These are phyloP conservation scores for Naegleria lovaniensis DNA, from an alignment of 208 protist species.

Conservation along the genomic window DNA sequence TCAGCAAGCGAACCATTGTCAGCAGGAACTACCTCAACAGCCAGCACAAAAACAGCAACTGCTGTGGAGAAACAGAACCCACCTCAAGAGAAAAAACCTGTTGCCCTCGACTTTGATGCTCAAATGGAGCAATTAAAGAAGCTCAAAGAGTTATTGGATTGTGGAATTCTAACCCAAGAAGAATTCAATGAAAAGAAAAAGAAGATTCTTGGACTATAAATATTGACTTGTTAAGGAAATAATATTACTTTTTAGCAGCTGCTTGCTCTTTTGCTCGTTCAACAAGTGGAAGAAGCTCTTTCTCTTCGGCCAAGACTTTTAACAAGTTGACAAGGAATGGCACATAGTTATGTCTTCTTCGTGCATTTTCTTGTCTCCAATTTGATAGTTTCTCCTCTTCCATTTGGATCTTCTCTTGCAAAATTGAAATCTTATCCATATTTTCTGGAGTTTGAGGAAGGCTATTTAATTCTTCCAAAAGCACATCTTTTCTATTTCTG, in stretches of 20 bases:
- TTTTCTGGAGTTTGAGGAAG: slow-evolving; percentile 20
- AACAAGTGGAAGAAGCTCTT: slow-evolving; percentile 64
- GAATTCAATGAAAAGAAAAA: slow-evolving; percentile 1
- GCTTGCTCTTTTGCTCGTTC: slow-evolving; percentile 31
- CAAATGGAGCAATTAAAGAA: not conserved
- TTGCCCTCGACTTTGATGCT: not conserved
- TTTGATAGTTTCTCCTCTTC: slow-evolving; percentile 52
- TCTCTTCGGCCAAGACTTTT: slow-evolving; percentile 81
- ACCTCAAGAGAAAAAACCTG: not conserved
- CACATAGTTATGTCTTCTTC: slow-evolving; percentile 92
- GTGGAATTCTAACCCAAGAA: not conserved
- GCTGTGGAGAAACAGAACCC: not conserved
- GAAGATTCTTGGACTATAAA: slow-evolving; percentile 7
- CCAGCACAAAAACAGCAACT: not conserved
- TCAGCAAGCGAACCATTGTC: no score
- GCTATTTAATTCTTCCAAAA: slow-evolving; percentile 58
- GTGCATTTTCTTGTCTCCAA: slow-evolving; percentile 77
- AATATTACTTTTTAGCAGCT: not conserved
- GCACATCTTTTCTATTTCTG: slow-evolving; percentile 61
- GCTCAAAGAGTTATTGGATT: not conserved
- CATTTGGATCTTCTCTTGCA: slow-evolving; percentile 56
- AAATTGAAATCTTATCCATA: slow-evolving; percentile 54
- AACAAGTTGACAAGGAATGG: slow-evolving; percentile 87
- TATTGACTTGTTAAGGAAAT: no score
- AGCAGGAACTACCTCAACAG: no score